Evolutionary conservation across 164 flowering plant genomes (phyloP), one percentile per base, ranked within the genome.

Genomic region (Sextonia rubra): DNA sequence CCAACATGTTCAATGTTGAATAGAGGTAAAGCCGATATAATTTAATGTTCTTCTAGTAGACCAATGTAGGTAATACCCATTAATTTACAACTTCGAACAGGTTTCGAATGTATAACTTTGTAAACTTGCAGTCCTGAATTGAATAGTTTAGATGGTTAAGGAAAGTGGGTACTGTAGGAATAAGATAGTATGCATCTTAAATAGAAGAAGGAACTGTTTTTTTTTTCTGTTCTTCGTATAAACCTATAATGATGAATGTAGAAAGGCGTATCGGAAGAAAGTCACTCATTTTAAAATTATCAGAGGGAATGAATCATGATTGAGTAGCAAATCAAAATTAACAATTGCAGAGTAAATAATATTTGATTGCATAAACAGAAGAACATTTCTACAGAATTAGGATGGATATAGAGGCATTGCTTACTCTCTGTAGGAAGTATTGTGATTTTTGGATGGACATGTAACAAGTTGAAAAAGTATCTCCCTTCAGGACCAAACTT

Each of bases 361-460:
- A 17, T 15, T 62, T 23, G 29, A 62, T 15, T 2, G 18, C 27
- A 61, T 24, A 61, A 61, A 27, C 15, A 64, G 47, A 66, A 37
- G 12, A 30, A 48, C 25, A 29, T 22, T 48, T 48, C 8, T 32
- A 6, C 29, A 47, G 9, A n/a, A n/a, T n/a, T n/a, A n/a, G n/a
- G 11, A 20, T 37, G 15, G n/a, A n/a, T 47, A 20, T 60, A 23
- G 37, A 60, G 9, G 23, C 7, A 68, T 15, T 12, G 56, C 82
- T 87, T 86, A 91, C 96, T 81, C 72, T 91, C 86, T 63, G 90
- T 88, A 37, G 91, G 91, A 47, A 89, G 84, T 24, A 69, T 47
- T 7, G 80, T 85, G 32, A 84, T 82, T 73, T 62, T 78, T 7
- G 86, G 77, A n/a, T 82, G 83, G 58, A 94, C 87, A 80, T 90